Base-by-base conservation (phyloP, 805 yeast genomes). In the Wickerhamomyces ciferrii region DNA sequence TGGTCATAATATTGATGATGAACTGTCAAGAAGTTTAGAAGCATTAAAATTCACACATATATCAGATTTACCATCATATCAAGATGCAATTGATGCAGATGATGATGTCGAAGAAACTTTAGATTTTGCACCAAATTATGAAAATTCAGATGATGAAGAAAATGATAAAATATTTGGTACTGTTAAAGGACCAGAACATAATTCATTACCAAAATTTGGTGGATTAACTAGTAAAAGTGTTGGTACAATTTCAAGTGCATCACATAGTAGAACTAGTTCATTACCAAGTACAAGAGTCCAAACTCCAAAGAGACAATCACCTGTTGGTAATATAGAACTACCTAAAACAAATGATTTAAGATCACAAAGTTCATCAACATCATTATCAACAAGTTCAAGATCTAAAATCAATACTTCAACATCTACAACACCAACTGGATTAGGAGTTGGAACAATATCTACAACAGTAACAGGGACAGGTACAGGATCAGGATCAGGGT, bases 51-150 rank as follows among this genome's bases (percentile, higher is more conserved):
- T 66, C 15, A 61, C 61, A 6, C 58, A 69, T 2, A 53, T 85
- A 44, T 79, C 84, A 7, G 68, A 77, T 35, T 94, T 87, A 10
- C 96, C 96, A 0, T 76, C 91, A 0, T 89, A 89, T 62, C 72
- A 70, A 5, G 82, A 87, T 37, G 95, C 96, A 0, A 61, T 87
- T 52, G 75, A 76, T 52, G 60, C 71, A 4, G 78, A 70, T 39
- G 66, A 62, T 6, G 67, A 70, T 32, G 72, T 68, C 2, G 67
- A 64, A 14, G 73, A 74, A 3, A 42, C 46, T 31, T 51, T 48
- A 10, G 59, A 48, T 46, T 67, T 81, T 38, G 78, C 94, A 4
- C 96, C 96, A 0, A 73, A 74, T 2, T 87, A 87, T 39, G 43
- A 51, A 11, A 41, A 38, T 14, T 21, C 25, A 2, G 32, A 31